Evolutionary conservation across 2,329 filamentous ascomycete genomes (phyloP), one percentile per base, ranked within the genome.

Genomic region (Helicocarpus griseus): DNA sequence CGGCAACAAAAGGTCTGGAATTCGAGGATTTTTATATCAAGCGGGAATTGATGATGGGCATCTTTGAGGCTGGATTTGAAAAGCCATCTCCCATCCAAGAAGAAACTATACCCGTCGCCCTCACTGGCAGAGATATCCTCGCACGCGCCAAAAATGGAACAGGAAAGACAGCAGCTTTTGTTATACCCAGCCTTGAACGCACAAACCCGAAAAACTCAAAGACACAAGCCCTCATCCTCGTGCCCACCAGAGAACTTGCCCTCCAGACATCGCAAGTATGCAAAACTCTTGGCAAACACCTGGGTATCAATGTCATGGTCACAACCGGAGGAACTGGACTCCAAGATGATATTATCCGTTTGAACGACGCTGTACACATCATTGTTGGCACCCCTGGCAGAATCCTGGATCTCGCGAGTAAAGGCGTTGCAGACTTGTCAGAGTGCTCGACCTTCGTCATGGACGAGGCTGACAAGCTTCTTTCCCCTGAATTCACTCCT

Each of bases 21-120:
- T 98, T 96, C 65, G 94, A 98, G 72, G 88, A 97, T 60, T 96
- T 98, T 68, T 87, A 86, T 59, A 85, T 98, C 62, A 95, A 95
- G 76, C 81, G 93, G 67, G 88, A 95, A 67, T 76, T 98, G 55
- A 82, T 98, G 74, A 98, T 97, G 91, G 93, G 93, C 56, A 97
- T 98, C 60, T 98, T 97, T 70, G 93, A 98, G 75, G 93, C 93
- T 60, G 93, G 93, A 57, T 98, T 96, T 70, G 93, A 98, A 70
- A 96, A 95, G 74, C 93, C 93, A 14, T 98, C 93, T 52, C 93
- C 93, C 9, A 98, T 98, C 63, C 93, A 98, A 81, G 93, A 98
- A 83, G 93, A 97, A 75, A 89, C 93, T 51, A 96, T 98, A 64
- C 93, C 93, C 45, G 91, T 98, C 59, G 93, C 93, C 48, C 79